These are phyloP conservation scores for Elsinoe fawcettii DNA, from an alignment of 2,329 filamentous ascomycete genomes.

Conservation along the genomic window DNA sequence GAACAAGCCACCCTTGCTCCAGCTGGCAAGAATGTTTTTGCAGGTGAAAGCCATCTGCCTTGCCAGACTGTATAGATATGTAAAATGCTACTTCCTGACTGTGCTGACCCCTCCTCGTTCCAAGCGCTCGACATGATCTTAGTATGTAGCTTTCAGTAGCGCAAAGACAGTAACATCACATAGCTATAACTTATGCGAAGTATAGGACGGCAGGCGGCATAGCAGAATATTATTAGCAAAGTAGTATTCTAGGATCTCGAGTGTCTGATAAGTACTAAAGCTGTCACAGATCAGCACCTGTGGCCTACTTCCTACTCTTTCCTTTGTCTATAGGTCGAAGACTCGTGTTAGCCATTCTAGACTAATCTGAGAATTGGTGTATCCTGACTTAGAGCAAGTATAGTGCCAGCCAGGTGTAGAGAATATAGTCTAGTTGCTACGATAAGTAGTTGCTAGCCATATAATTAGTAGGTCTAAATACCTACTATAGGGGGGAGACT, in stretches of 20 bases:
- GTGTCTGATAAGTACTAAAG: conserved; percentile 31
- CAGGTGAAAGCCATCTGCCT: conserved; percentile 22
- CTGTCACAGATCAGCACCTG: conserved; percentile 31
- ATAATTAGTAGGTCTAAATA: too few species aligned
- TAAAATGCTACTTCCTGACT: conserved; percentile 19
- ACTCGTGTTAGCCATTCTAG: conserved; percentile 31
- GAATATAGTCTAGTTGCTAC: neutral
- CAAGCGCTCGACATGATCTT: conserved; percentile 2
- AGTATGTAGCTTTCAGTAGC: neutral
- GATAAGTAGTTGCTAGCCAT: too few species aligned
- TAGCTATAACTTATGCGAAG: neutral
- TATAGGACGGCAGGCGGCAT: neutral
- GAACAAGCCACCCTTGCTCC: conserved; percentile 22
- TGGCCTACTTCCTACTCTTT: conserved; percentile 26
- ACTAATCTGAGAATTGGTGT: conserved; percentile 29
- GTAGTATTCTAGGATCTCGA: neutral
- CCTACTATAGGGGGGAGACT: too few species aligned
- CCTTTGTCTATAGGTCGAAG: conserved; percentile 31
- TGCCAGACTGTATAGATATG: conserved; percentile 22
- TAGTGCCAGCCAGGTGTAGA: neutral
- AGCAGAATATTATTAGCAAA: neutral
- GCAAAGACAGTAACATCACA: conserved; percentile 21
- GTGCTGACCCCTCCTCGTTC: conserved; percentile 15
- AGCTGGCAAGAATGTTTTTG: conserved; percentile 27
- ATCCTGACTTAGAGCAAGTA: conserved; percentile 14